These are phyloP conservation scores for Fusarium tricinctum DNA, from an alignment of 2,329 filamentous ascomycete species.

Conservation along the genomic window DNA sequence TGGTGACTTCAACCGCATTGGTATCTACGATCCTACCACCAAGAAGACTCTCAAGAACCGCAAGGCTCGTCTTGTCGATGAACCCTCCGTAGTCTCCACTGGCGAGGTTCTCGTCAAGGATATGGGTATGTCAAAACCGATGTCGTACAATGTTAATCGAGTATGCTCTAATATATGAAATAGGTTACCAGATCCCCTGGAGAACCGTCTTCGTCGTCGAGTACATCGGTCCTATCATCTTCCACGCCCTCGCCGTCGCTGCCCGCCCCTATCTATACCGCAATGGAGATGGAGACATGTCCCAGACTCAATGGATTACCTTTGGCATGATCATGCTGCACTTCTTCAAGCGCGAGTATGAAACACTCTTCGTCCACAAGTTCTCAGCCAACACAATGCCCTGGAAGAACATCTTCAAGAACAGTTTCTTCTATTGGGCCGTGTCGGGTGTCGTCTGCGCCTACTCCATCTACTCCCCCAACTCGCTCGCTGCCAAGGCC, in stretches of 20 bases:
- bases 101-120: slow-evolving; percentile 89
- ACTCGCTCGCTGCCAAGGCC: slow-evolving; percentile 73
- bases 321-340: slow-evolving; percentile 82
- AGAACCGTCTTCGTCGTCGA: slow-evolving; percentile 94
- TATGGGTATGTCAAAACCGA: slow-evolving; percentile 73
- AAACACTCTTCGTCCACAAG: slow-evolving; percentile 94
- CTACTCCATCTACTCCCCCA: slow-evolving; percentile 86
- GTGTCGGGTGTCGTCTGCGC: slow-evolving; percentile 85
- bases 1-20: slow-evolving; percentile 72
- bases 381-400: slow-evolving; percentile 98
- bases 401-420: slow-evolving; percentile 89
- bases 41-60: slow-evolving; percentile 75
- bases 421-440: slow-evolving; percentile 94
- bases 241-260: slow-evolving; percentile 82
- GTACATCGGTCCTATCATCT: slow-evolving; percentile 90
- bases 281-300: slow-evolving; percentile 64
- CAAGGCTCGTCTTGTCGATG: slow-evolving; percentile 65
- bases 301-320: slow-evolving; percentile 78
- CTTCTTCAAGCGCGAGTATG: slow-evolving; percentile 94
- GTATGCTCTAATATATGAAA: slow-evolving; percentile 9
- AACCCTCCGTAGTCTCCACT: slow-evolving; percentile 62
- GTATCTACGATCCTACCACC: slow-evolving; percentile 71
- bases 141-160: background rate
- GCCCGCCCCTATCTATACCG: slow-evolving; percentile 75
- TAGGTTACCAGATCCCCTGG: slow-evolving; percentile 92